Base-by-base conservation (phyloP, 1,284 basidiomycete species). In the Cryptococcus sp. region DNA sequence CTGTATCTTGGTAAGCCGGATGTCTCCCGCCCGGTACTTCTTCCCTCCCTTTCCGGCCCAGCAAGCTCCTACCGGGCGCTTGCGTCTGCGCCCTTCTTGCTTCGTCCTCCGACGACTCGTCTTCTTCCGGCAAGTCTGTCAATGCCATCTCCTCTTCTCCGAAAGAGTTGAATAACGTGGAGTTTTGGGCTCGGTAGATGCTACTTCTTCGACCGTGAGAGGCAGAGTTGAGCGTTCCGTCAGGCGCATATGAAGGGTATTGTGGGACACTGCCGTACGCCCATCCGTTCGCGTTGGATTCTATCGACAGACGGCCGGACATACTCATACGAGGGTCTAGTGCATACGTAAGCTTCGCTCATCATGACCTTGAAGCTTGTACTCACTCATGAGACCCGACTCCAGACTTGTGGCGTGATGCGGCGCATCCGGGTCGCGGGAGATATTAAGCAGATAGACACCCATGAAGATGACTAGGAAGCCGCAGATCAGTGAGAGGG, bases 381-480 rank as follows among this genome's bases (percentile, higher is more conserved):
- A 41, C 89, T 85, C 10, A 79, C 90, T 87, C 84, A 90, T 86
- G 15, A 92, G 75, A 1, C 89, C 90, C n/a, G 84, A 67, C 72
- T 91, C 88, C 45, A 91, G 82, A 3, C 84, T 70, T 1, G 65
- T 68, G 48, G 45, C 81, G 81, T 68, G 83, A 77, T 59, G 81
- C 7, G 82, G 80, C 38, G 79, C 76, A 46, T 88, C 86, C 1
- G 87, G 82, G 53, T 83, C 81, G 51, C 90, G 87, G 5, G 89
- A 92, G 62, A 91, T 80, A 78, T 94, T 93, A 69, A 95, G 85
- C 39, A 95, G 84, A 76, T 93, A 91, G 16, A 95, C 92, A 54
- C 93, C 93, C 67, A 94, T 85, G 81, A 95, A 96, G 53, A 91
- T 96, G 68, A 90, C 86, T 61, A 88, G 81, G 80, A 96, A 94